Percentiles rank a stretch among this genome's conserved stretches.
These are phyloP conservation scores for Falciphora oryzae DNA, from an alignment of 2,329 filamentous ascomycete species.

Conservation along the genomic window DNA sequence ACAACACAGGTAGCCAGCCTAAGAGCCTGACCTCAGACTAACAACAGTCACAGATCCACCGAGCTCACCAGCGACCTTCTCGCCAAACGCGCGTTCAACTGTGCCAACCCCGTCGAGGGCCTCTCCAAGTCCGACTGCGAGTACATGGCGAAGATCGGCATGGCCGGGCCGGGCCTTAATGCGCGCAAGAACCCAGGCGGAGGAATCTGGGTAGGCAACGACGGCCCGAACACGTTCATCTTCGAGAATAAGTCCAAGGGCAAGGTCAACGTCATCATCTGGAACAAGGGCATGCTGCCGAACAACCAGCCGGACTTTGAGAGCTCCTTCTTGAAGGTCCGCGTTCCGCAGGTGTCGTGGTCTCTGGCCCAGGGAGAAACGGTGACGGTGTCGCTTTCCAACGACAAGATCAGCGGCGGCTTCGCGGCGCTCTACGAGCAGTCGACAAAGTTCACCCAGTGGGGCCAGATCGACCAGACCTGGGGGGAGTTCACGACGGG, in stretches of 20 bases:
- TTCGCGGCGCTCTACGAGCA: slow-evolving; percentile 31
- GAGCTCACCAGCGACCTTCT: background rate
- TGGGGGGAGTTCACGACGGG: slow-evolving; percentile 39
- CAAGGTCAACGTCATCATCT: slow-evolving; percentile 22
- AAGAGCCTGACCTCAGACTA: background rate
- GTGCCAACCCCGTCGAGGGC: slow-evolving; percentile 17
- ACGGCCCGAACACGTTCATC: slow-evolving; percentile 23
- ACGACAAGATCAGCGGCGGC: slow-evolving; percentile 30
- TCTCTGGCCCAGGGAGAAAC: slow-evolving; percentile 29
- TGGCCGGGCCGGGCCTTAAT: slow-evolving; percentile 22
- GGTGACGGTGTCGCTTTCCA: slow-evolving; percentile 30
- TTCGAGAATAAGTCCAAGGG: slow-evolving; percentile 21
- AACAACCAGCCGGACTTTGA: slow-evolving; percentile 16
- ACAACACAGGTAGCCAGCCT: background rate
- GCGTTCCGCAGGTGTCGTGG: slow-evolving; percentile 28
- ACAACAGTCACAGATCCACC: background rate
- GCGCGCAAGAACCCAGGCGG: slow-evolving; percentile 15
- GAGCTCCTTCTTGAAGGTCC: slow-evolving; percentile 24
- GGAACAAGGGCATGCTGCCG: slow-evolving; percentile 16
- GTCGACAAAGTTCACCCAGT: slow-evolving; percentile 23
- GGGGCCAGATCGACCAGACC: slow-evolving; percentile 35
- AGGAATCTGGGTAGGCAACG: slow-evolving; percentile 24
- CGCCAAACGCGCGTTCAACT: slow-evolving; percentile 12
- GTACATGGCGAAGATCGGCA: slow-evolving; percentile 23
- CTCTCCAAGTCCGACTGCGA: slow-evolving; percentile 21